Evolutionary conservation across 2,329 filamentous ascomycete genomes (phyloP).

Genomic region (Exophiala dermatitidis): DNA sequence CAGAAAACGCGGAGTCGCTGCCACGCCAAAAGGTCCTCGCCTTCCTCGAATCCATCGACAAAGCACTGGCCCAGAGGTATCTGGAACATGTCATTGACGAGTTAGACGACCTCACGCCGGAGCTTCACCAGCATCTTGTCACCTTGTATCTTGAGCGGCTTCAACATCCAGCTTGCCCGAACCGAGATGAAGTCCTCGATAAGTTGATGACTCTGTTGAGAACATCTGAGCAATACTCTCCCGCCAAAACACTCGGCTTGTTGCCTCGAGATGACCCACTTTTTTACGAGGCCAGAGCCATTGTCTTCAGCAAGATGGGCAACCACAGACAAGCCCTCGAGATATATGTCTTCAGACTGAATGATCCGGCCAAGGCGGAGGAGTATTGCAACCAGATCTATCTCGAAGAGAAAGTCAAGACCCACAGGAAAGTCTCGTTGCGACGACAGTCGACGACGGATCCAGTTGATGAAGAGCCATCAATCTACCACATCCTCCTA

Average conservation of each 20-base stretch:
- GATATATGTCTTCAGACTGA: conserved; percentile 92
- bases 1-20: conserved; percentile 86
- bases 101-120: conserved; percentile 72
- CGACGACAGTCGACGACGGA: conserved; percentile 39
- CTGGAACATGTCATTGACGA: conserved; percentile 87
- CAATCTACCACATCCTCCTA: conserved; percentile 87
- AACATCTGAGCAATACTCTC: conserved; percentile 71
- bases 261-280: conserved; percentile 74
- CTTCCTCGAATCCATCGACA: conserved; percentile 65
- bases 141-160: conserved; percentile 59
- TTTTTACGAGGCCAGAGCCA: conserved; percentile 83
- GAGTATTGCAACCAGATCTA: conserved; percentile 90
- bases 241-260: conserved; percentile 66
- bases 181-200: conserved; percentile 53
- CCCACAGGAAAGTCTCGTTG: conserved; percentile 31
- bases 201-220: conserved; percentile 69
- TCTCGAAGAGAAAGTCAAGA: conserved; percentile 46
- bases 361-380: conserved; percentile 83
- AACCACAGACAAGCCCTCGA: conserved; percentile 92
- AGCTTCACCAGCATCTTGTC: conserved; percentile 79
- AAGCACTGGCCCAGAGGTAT: conserved; percentile 68
- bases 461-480: conserved; percentile 54
- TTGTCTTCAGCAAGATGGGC: conserved; percentile 90
- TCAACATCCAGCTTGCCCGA: conserved; percentile 35
- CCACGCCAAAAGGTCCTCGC: conserved; percentile 67